A percentile compares a stretch with the other conserved stretches of the same genome.
These are phyloP conservation scores for Sporothrix phasma DNA, from an alignment of 2,329 filamentous ascomycete genomes.

Conservation along the genomic window DNA sequence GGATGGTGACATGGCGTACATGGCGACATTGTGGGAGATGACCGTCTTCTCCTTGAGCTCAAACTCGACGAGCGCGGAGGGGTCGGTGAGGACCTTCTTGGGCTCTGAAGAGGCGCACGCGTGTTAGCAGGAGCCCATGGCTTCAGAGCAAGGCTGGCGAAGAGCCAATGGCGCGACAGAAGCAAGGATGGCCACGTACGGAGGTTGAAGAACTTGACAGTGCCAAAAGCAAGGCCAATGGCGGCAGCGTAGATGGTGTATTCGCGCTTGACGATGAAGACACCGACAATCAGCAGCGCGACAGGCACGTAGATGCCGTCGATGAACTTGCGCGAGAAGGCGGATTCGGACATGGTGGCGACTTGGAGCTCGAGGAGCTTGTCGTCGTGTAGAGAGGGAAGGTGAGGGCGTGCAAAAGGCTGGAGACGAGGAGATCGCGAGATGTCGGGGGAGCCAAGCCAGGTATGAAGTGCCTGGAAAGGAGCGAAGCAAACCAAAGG, in stretches of 20 bases:
- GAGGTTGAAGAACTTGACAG: constrained; percentile 60
- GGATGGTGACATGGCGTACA: constrained; percentile 46
- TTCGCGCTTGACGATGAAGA: constrained; percentile 67
- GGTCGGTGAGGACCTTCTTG: constrained; percentile 70
- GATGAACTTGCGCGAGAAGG: constrained; percentile 53
- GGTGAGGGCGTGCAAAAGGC: neutral
- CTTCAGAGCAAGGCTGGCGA: neutral
- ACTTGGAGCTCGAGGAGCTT: neutral
- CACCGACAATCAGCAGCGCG: constrained; percentile 66
- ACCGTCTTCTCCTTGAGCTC: constrained; percentile 89
- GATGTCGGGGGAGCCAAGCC: neutral
- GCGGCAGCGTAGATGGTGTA: constrained; percentile 62
- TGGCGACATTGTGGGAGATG: constrained; percentile 95
- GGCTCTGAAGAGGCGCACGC: constrained; percentile 36
- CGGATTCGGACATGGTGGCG: constrained; percentile 30
- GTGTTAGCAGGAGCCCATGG: neutral
- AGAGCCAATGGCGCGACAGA: neutral
- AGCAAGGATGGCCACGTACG: constrained; percentile 43
- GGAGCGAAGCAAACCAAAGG: neutral
- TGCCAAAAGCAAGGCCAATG: constrained; percentile 55
- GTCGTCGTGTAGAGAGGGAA: neutral
- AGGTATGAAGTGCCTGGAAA: neutral
- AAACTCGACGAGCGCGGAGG: constrained; percentile 81
- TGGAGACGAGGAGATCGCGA: neutral
- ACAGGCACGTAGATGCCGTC: constrained; percentile 78